A percentile compares a stretch with the other conserved stretches of the same genome.
These are phyloP conservation scores for Didymella arachidicola DNA, from an alignment of 2,329 filamentous ascomycete genomes.

Conservation along the genomic window DNA sequence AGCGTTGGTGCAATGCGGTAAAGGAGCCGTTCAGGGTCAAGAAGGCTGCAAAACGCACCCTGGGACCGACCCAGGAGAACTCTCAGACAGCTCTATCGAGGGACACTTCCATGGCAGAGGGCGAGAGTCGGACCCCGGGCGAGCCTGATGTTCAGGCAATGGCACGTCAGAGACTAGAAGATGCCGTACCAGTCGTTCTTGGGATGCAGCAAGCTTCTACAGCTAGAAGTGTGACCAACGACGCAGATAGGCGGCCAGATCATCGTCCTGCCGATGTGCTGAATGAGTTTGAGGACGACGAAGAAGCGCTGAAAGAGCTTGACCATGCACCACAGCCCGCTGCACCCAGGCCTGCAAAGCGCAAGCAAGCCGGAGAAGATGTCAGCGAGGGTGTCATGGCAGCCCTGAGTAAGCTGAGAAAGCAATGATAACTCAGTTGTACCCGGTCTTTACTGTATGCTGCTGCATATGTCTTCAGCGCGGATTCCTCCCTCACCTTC, in stretches of 20 bases:
- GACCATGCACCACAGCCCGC: slow-evolving; percentile 23
- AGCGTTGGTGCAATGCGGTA: slow-evolving; percentile 81
- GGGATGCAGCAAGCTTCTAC: slow-evolving; percentile 32
- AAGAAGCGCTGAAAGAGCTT: slow-evolving; percentile 55
- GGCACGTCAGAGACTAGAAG: slow-evolving; percentile 40
- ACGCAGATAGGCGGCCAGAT: slow-evolving; percentile 49
- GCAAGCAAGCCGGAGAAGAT: slow-evolving; percentile 53
- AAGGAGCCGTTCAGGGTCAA: slow-evolving; percentile 83
- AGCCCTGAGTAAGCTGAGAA: slow-evolving; percentile 64
- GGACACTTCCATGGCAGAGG: slow-evolving; percentile 39
- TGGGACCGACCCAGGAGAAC: slow-evolving; percentile 50
- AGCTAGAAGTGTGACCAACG: slow-evolving; percentile 27
- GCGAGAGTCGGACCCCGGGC: slow-evolving; percentile 22
- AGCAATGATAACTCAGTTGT: slow-evolving; percentile 30
- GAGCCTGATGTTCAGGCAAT: slow-evolving; percentile 30
- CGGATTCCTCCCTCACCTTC: slow-evolving; percentile 4
- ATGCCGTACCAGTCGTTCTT: slow-evolving; percentile 42
- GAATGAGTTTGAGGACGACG: slow-evolving; percentile 51
- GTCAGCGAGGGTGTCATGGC: slow-evolving; percentile 66
- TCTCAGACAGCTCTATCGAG: slow-evolving; percentile 35
- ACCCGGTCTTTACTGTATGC: not conserved
- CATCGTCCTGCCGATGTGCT: slow-evolving; percentile 46
- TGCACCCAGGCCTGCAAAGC: slow-evolving; percentile 37
- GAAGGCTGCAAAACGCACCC: slow-evolving; percentile 66
- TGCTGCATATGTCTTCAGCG: not conserved